Evolutionary conservation across 495 filamentous ascomycete species (phyloP).

Genomic region (Daldinia vernicosa): DNA sequence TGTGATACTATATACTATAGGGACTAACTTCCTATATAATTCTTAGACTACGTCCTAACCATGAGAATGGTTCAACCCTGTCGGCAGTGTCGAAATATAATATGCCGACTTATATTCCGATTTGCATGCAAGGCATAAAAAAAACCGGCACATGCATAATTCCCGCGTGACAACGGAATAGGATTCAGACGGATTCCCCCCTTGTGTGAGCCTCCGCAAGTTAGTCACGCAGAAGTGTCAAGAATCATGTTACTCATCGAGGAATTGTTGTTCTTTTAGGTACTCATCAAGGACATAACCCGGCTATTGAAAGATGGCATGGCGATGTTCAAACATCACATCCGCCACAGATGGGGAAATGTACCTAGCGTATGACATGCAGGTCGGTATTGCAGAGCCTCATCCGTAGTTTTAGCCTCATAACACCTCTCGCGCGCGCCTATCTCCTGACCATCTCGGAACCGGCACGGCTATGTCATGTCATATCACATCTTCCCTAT

Average conservation of each 20-base stretch:
- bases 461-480: neutral
- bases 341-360: neutral
- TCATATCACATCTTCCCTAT: neutral
- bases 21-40: too few relatives aligned
- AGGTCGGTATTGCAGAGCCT: slow-evolving; percentile 11
- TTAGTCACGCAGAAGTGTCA: neutral
- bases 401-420: neutral
- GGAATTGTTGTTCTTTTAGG: neutral
- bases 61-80: neutral
- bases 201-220: neutral
- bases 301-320: neutral
- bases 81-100: neutral
- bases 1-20: too few relatives aligned
- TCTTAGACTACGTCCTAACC: neutral
- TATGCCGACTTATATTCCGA: neutral
- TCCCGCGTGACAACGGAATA: neutral
- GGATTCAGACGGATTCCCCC: neutral
- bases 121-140: neutral
- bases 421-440: neutral
- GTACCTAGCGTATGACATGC: neutral
- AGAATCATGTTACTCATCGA: neutral
- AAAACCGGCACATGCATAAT: neutral
- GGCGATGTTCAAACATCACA: neutral
- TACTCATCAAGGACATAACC: neutral
- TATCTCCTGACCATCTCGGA: slow-evolving; percentile 1